A percentile compares a stretch with the other conserved stretches of the same genome.
Evolutionary conservation across 129 eudicot species (phyloP).

Genomic region (carrot (Daucus carota)): DNA sequence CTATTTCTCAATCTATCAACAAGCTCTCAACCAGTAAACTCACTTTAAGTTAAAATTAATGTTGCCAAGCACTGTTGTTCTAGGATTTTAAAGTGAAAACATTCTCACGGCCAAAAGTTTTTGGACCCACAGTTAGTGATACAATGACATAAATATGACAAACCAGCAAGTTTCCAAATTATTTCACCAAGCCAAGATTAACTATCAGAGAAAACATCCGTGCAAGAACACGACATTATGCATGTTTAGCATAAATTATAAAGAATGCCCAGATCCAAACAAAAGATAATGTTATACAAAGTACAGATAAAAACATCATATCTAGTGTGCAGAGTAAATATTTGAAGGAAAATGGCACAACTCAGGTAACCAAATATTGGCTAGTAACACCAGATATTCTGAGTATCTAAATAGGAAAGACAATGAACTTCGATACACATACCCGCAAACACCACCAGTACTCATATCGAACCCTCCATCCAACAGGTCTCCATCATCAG

Average conservation of each 20-base stretch:
- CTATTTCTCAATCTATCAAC: background rate
- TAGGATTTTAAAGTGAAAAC: background rate
- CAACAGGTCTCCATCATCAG: slow-evolving; percentile 68
- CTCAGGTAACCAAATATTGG: background rate
- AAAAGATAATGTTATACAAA: background rate
- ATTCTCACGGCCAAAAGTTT: background rate
- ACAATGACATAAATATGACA: background rate
- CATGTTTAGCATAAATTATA: background rate
- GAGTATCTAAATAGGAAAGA: background rate
- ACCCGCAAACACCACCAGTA: slow-evolving; percentile 96
- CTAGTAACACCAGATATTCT: background rate
- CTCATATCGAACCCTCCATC: slow-evolving; percentile 99
- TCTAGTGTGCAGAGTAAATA: too few relatives aligned
- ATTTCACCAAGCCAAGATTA: background rate
- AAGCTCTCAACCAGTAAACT: background rate
- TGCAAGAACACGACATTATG: background rate
- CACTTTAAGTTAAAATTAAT: background rate
- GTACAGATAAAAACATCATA: background rate
- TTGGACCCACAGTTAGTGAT: background rate
- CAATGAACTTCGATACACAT: slow-evolving; percentile 13
- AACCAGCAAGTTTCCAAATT: background rate
- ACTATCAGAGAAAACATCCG: background rate
- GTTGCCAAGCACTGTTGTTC: background rate
- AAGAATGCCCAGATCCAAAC: background rate
- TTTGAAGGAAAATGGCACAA: slow-evolving; percentile 1